These are phyloP conservation scores for Boechera stricta DNA, from an alignment of 345 rosid genomes.

Conservation along the genomic window DNA sequence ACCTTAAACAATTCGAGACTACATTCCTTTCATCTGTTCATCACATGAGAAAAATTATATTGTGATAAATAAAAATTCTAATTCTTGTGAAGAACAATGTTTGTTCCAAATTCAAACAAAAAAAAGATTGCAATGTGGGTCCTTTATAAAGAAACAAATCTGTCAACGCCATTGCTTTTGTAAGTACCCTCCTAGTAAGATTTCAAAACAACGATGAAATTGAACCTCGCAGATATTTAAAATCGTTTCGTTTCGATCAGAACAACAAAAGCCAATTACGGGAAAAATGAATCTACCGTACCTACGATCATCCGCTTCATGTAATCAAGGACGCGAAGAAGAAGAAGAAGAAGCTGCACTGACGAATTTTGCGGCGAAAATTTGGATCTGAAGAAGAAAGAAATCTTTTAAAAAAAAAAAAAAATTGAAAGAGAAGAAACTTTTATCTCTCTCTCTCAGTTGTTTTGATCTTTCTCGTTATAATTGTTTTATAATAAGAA, in stretches of 20 bases:
- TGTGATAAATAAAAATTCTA: neutral
- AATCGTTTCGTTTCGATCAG: constrained; percentile 3
- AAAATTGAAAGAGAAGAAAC: neutral
- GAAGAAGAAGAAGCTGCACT: constrained; percentile 21
- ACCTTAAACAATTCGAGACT: constrained; percentile 26
- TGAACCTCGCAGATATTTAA: constrained; percentile 18
- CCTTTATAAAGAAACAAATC: constrained; percentile 26
- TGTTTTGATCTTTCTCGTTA: too few relatives aligned
- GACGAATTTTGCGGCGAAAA: constrained; percentile 33
- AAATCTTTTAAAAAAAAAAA: neutral
- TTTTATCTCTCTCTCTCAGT: neutral
- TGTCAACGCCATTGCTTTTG: constrained; percentile 27
- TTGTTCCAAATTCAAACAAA: neutral
- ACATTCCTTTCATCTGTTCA: neutral
- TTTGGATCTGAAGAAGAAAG: constrained; percentile 41
- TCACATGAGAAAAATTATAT: constrained; percentile 15
- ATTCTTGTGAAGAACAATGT: constrained; percentile 1
- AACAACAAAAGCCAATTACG: constrained; percentile 1
- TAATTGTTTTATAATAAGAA: constrained; percentile 8
- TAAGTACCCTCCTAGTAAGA: neutral
- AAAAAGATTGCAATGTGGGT: constrained; percentile 24
- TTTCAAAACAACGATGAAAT: constrained; percentile 14
- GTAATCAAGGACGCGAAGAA: constrained; percentile 26
- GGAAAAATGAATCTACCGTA: neutral
- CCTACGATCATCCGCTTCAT: constrained; percentile 42